Conservation (phyloP, 306 rosid genomes). For the Ammopiptanthus mongolicus region DNA sequence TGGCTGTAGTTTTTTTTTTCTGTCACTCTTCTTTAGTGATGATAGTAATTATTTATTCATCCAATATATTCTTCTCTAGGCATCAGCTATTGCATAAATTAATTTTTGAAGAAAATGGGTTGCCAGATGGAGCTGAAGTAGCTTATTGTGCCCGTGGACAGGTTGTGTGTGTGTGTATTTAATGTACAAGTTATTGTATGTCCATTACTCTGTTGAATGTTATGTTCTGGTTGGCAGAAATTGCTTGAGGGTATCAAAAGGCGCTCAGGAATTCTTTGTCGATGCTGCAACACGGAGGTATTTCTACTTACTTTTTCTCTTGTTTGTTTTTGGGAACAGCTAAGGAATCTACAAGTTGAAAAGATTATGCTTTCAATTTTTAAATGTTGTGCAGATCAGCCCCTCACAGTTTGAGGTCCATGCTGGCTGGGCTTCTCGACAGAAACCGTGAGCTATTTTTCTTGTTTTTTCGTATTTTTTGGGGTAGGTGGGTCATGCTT, state of each 20-base stretch:
- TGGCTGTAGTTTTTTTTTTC: background rate
- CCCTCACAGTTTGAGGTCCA: constrained; percentile 96
- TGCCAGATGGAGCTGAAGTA: constrained; percentile 95
- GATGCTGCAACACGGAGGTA: constrained; percentile 90
- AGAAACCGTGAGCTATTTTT: constrained; percentile 78
- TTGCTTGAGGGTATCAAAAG: constrained; percentile 88
- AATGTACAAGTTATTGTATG: constrained; percentile 20
- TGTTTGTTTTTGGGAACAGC: constrained; percentile 1
- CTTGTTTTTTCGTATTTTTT: background rate
- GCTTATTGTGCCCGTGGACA: constrained; percentile 97
- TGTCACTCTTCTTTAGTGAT: background rate
- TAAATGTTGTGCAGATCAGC: constrained; percentile 72
- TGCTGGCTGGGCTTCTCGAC: constrained; percentile 97
- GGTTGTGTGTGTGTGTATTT: constrained; percentile 48
- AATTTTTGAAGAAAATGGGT: constrained; percentile 89
- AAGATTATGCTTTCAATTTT: constrained; percentile 24
- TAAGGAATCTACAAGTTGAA: background rate
- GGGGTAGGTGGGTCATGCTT: background rate
- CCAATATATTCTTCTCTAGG: constrained; percentile 42
- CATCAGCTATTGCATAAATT: constrained; percentile 79
- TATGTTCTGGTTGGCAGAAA: constrained; percentile 54
- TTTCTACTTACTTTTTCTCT: constrained; percentile 23
- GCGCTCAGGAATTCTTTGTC: constrained; percentile 81
- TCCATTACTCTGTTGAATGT: constrained; percentile 16
- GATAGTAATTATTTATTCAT: constrained; percentile 15